These are phyloP conservation scores for Aspergillus fumigatus DNA, from an alignment of 2,329 filamentous ascomycete species.

Conservation along the genomic window DNA sequence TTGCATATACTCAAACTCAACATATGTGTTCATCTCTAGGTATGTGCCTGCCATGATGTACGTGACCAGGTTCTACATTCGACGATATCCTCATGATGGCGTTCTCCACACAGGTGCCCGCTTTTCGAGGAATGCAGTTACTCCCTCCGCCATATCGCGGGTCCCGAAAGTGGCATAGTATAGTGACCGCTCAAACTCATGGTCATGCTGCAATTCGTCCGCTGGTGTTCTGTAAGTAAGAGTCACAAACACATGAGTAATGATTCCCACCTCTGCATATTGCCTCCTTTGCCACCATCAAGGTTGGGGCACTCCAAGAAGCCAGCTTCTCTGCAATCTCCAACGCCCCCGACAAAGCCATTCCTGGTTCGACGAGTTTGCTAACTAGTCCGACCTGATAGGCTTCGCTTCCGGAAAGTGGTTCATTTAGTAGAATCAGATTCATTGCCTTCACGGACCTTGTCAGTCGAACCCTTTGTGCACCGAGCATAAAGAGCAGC, in stretches of 20 bases:
- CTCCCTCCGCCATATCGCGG: conserved; percentile 5
- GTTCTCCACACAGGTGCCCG: conserved; percentile 2
- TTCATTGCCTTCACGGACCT: conserved; percentile 1
- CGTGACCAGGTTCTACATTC: no score
- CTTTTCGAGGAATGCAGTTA: conserved; percentile 8
- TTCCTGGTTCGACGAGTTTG: neutral
- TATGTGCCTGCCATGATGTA: no score
- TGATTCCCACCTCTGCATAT: conserved; percentile 4
- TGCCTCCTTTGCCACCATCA: conserved; percentile 6
- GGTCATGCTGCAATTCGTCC: conserved; percentile 5
- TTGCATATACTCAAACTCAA: no score
- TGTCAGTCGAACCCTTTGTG: neutral
- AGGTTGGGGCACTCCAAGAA: conserved; percentile 1
- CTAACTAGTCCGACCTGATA: conserved; percentile 1
- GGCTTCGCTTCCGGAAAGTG: conserved; percentile 4
- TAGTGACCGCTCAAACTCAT: conserved; percentile 3
- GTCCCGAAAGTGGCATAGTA: conserved; percentile 8
- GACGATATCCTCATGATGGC: no score
- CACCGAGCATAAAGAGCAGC: neutral
- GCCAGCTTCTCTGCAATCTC: conserved; percentile 2
- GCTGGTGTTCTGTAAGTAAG: neutral
- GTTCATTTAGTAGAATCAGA: conserved; percentile 5
- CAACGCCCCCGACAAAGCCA: conserved; percentile 1
- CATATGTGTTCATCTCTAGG: no score
- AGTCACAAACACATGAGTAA: neutral